A percentile compares a stretch with the other conserved stretches of the same genome.
phyloP scores from a whole-genome alignment of 2,329 filamentous ascomycete genomes.

The Pyricularia sp. region DNA sequence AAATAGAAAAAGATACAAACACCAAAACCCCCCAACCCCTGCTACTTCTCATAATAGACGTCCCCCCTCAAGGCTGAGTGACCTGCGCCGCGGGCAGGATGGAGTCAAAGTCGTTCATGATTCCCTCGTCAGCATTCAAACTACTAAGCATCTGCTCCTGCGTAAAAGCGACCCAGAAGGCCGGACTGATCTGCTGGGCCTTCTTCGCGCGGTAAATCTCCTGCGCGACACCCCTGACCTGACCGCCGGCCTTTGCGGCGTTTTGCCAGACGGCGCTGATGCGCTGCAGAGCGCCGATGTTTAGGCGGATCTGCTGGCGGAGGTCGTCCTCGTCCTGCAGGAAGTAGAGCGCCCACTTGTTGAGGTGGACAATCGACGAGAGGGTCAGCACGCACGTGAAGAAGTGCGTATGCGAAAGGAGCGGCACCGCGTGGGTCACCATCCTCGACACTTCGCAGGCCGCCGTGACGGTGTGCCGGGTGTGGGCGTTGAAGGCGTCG shows the following conservation, averaged over 20 bases:
- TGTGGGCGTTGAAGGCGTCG: slow-evolving; percentile 55
- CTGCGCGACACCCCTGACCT: slow-evolving; percentile 71
- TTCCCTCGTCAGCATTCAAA: slow-evolving; percentile 47
- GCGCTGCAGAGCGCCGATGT: slow-evolving; percentile 65
- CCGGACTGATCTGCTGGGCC: slow-evolving; percentile 40
- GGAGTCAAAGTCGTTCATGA: slow-evolving; percentile 47
- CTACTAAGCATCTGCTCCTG: slow-evolving; percentile 46
- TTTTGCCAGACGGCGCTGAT: slow-evolving; percentile 65
- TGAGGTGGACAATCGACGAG: slow-evolving; percentile 72
- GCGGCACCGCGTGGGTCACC: slow-evolving; percentile 61
- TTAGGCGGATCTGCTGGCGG: slow-evolving; percentile 68
- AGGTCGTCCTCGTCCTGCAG: slow-evolving; percentile 56
- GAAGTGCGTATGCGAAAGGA: slow-evolving; percentile 71
- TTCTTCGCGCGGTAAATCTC: slow-evolving; percentile 58
- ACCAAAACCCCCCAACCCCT: background rate
- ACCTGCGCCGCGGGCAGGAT: slow-evolving; percentile 16
- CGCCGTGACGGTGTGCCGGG: slow-evolving; percentile 69
- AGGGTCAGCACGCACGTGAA: slow-evolving; percentile 74
- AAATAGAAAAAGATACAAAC: background rate
- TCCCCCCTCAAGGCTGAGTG: background rate
- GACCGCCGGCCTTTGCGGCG: slow-evolving; percentile 57
- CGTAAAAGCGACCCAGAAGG: slow-evolving; percentile 45
- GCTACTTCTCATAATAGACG: background rate
- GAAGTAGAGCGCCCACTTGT: slow-evolving; percentile 62
- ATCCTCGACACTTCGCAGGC: slow-evolving; percentile 70